Evolutionary conservation across 2,329 filamentous ascomycete species (phyloP).

Genomic region (Neocucurbitaria cava): DNA sequence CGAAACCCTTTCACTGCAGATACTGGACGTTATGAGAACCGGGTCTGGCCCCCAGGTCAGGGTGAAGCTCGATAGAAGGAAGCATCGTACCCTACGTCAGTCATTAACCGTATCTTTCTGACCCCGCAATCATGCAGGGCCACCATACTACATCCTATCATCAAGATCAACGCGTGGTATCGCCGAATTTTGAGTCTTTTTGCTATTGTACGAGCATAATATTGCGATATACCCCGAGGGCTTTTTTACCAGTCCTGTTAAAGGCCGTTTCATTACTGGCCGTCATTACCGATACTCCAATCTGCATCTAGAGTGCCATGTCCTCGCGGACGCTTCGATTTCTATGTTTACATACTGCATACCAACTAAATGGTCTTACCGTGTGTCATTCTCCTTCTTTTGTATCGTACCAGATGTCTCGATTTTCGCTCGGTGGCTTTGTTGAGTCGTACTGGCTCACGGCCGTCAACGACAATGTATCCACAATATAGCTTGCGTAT

Average conservation of each 20-base stretch:
- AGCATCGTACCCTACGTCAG: neutral
- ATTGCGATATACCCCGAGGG: conserved; percentile 22
- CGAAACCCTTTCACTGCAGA: conserved; percentile 24
- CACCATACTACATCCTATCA: neutral
- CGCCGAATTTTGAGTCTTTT: conserved; percentile 8
- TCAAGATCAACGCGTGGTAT: neutral
- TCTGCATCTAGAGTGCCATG: conserved; percentile 18
- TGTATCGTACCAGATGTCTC: neutral
- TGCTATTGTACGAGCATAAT: conserved; percentile 9
- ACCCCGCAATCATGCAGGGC: neutral
- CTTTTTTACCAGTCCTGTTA: neutral
- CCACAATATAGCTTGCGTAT: neutral
- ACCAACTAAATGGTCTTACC: no score
- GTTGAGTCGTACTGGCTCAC: neutral
- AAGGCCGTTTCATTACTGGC: neutral
- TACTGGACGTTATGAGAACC: conserved; percentile 31
- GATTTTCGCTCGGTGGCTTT: neutral
- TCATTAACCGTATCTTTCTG: neutral
- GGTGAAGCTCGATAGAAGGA: conserved; percentile 14
- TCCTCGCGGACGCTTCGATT: conserved; percentile 19
- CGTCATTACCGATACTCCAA: conserved; percentile 1
- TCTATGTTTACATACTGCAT: neutral
- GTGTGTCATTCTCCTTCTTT: neutral
- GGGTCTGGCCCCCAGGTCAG: conserved; percentile 28
- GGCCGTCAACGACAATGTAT: neutral